Evolutionary conservation across 1,139 yeast species (phyloP).

Genomic region (Trichomonascaceae sp.): DNA sequence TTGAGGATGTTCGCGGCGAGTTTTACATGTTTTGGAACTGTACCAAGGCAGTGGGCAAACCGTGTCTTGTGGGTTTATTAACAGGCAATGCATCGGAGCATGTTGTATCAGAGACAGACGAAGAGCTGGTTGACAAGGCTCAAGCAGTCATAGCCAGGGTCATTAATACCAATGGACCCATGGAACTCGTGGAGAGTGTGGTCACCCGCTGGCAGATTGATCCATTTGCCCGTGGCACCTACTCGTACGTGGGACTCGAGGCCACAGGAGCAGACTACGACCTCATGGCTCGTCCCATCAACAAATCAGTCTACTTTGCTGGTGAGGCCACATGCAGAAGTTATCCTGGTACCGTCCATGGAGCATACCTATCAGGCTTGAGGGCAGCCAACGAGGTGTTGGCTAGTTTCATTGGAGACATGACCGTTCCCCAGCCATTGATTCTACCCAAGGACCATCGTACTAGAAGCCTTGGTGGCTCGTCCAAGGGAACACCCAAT

Average conservation of each 20-base stretch:
- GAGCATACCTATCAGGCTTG: constrained; percentile 32
- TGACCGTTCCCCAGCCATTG: constrained; percentile 28
- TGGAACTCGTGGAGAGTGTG: constrained; percentile 25
- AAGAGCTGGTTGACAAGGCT: constrained; percentile 25
- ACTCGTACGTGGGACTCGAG: constrained; percentile 30
- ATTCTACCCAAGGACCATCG: constrained; percentile 19
- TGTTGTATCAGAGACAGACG: constrained; percentile 23
- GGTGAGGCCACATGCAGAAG: constrained; percentile 33
- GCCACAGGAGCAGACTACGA: constrained; percentile 33
- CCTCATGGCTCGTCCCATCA: constrained; percentile 28
- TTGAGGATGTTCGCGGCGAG: constrained; percentile 22
- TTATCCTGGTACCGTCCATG: constrained; percentile 33
- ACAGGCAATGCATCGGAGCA: constrained; percentile 29
- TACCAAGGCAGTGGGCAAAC: constrained; percentile 24
- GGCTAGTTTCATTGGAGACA: constrained; percentile 28
- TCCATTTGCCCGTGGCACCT: constrained; percentile 29
- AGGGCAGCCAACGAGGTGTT: constrained; percentile 31
- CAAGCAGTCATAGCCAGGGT: constrained; percentile 20
- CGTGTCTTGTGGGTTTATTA: constrained; percentile 28
- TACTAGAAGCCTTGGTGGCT: constrained; percentile 5
- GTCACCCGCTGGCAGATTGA: constrained; percentile 34
- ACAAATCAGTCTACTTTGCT: constrained; percentile 28
- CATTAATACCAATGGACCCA: constrained; percentile 11
- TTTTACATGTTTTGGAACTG: constrained; percentile 31
- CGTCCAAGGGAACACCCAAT: constrained; percentile 8